Evolutionary conservation across 352 stramenopile genomes (phyloP), one percentile per base, ranked within the genome.

Genomic region (Phytopythium vexans): DNA sequence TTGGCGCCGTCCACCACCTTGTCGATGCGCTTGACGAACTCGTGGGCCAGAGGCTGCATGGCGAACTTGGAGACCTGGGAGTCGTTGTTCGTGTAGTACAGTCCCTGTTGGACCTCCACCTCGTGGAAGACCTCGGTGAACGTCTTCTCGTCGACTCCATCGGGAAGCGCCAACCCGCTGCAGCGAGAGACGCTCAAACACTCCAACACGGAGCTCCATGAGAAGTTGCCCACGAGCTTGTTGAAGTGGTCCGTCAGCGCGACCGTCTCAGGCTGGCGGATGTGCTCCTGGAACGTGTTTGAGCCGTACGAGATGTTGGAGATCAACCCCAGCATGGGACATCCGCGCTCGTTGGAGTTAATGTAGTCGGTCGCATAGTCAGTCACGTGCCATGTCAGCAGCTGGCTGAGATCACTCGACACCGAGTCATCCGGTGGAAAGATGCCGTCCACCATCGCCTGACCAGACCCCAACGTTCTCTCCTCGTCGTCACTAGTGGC

Each of bases 361-460:
- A 94, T 86, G 59, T 92, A 86, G 54, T 94, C 84, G 1, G 79
- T 71, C n/a, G 80, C 60, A 42, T 84, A 82, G 56, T 94, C 84
- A 31, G 77, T 66, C 35, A 88, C 82, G 61, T 89, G 61, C 84
- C 84, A 94, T 15, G 65, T 78, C 31, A 92, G 72, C 74, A 92
- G 82, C 33, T 75, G 64, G 44, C 85, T 70, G 44, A 91, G 64
- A 40, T 73, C 65, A 15, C 61, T 56, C 10, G 72, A 79, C 41
- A 73, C 61, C 12, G 60, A 66, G 8, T 56, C 64, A 16, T 92
- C 76, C 14, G 69, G 68, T 34, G 85, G 82, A 54, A 95, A 95
- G 14, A 95, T 39, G 2, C 79, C 80, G 40, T 95, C 82, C 15
- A 95, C 66, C 31, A 95, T 57, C 4, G 80, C 77, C 59, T 94